These are phyloP conservation scores for Ganoderma multipileum DNA, from an alignment of 1,284 basidiomycete species.

Conservation along the genomic window DNA sequence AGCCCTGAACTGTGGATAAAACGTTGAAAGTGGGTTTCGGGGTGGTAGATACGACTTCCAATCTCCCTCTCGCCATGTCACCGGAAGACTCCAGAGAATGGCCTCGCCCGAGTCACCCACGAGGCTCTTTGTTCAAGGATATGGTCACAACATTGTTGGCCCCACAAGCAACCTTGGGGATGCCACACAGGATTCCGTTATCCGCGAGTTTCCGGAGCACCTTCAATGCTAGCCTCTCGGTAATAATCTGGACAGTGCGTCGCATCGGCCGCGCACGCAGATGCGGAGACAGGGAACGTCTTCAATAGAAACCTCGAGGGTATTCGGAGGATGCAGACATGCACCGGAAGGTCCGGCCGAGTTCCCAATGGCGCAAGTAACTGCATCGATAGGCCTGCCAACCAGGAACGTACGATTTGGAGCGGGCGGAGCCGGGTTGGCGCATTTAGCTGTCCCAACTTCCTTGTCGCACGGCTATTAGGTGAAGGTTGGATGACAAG, in stretches of 20 bases:
- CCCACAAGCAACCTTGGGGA: neutral
- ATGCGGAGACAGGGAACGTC: neutral
- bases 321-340: too few species aligned
- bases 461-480: too few species aligned
- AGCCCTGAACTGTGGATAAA: slow-evolving; percentile 38
- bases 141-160: neutral
- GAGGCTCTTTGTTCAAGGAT: neutral
- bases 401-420: too few species aligned
- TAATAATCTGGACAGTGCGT: neutral
- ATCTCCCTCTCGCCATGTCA: slow-evolving; percentile 21
- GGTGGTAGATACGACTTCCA: slow-evolving; percentile 37
- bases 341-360: too few species aligned
- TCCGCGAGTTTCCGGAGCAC: neutral
- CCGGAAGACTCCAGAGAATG: neutral
- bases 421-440: too few species aligned
- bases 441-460: too few species aligned
- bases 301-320: neutral
- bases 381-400: too few species aligned
- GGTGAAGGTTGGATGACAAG: too few species aligned
- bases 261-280: neutral
- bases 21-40: slow-evolving; percentile 37
- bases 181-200: neutral
- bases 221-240: neutral
- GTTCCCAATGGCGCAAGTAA: too few species aligned
- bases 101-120: neutral